Base-by-base conservation (phyloP, 306 rosid genomes). In the Medicago ruthenica region DNA sequence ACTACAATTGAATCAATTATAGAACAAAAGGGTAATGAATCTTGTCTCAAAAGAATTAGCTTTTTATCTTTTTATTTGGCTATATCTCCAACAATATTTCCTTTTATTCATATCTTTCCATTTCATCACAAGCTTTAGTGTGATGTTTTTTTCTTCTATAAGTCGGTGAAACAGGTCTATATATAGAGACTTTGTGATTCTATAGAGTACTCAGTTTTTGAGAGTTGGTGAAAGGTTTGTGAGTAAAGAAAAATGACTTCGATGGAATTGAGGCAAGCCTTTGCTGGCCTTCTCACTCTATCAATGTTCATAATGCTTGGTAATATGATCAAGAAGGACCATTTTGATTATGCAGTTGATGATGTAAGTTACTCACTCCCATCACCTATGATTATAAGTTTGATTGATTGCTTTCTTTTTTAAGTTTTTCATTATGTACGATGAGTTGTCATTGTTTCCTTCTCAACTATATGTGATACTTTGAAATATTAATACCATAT, bases 241-340 rank as follows among this genome's bases (percentile, higher is more conserved):
- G 31, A 14, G 50, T 62, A 69, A 69, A 27, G 1, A 62, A 74
- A 67, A 71, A 81, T 85, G 81, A 39, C 57, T 3, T 41, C 48
- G 9, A 75, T 81, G 83, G 85, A 85, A 12, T 65, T 85, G 79
- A 80, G 81, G 67, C 83, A 84, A 63, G 78, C 81, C 1, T 69
- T 80, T 0, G 85, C 78, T 62, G 87, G 87, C 2, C 69, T 85
- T 66, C 81, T 85, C 6, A 85, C 88, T 16, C 81, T 81, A 9
- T 81, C 85, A 9, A 81, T 85, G 88, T 81, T 85, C 83, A 79
- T 85, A 42, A 81, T 85, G 88, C 53, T 85, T 22, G 85, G 85
- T 1, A 78, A 85, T 48, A 79, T 85, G 88, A 63, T 82, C 84
- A 85, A 85, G 76, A 85, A 71, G 57, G 83, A 85, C 41, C 88